Percentiles rank a stretch among this genome's conserved stretches.
Conservation (phyloP, 108 stramenopile genomes). For the Nannochloropsis salina region DNA sequence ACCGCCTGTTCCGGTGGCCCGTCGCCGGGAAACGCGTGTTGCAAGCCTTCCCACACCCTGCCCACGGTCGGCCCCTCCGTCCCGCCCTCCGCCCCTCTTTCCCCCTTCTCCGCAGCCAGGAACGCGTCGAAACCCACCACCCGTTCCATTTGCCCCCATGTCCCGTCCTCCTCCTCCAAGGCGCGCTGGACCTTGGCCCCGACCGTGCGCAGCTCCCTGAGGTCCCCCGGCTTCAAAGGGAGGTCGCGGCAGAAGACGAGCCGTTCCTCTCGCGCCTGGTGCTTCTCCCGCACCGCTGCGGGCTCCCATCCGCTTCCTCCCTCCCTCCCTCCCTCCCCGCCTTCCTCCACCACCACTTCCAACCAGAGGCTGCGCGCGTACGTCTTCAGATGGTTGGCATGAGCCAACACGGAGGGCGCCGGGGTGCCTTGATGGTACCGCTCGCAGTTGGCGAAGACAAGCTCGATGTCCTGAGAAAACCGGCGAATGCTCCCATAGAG, state of each 20-base stretch:
- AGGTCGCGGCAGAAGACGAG: background rate
- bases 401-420: background rate
- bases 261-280: background rate
- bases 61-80: background rate
- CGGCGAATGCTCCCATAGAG: background rate
- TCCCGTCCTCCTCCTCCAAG: background rate
- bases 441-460: slow-evolving; percentile 4
- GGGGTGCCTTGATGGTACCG: background rate
- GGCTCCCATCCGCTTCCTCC: background rate
- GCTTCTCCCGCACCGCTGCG: background rate
- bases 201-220: background rate
- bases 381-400: background rate
- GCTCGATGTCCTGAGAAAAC: background rate
- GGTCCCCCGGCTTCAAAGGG: background rate
- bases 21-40: background rate
- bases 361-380: background rate
- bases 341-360: background rate
- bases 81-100: background rate
- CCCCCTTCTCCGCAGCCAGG: background rate
- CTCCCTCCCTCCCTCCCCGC: background rate
- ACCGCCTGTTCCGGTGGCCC: background rate
- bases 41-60: background rate
- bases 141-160: background rate
- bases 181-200: background rate
- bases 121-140: background rate